phyloP scores from a whole-genome alignment of 306 rosid species.

The Oemleria cerasiformis region DNA sequence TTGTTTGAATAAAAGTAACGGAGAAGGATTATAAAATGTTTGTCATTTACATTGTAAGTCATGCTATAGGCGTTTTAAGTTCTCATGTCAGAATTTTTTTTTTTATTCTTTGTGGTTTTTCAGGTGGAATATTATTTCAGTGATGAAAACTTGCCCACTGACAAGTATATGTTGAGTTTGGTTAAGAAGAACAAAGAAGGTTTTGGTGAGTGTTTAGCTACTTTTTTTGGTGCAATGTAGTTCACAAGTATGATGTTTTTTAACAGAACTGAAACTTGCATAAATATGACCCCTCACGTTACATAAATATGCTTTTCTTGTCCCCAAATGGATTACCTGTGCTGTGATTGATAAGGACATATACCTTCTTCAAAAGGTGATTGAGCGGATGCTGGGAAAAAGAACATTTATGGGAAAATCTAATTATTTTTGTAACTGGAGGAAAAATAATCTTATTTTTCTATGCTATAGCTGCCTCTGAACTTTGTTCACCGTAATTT shows the following conservation, averaged over 20 bases:
- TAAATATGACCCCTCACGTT: not conserved
- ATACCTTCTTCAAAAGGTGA: not conserved
- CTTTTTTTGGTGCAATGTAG: not conserved
- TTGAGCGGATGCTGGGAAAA: not conserved
- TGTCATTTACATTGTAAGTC: not conserved
- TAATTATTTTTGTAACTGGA: no score
- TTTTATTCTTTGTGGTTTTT: conserved; percentile 22
- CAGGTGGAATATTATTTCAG: conserved; percentile 96
- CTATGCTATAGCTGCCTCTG: not conserved
- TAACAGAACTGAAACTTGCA: not conserved
- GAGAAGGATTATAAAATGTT: not conserved
- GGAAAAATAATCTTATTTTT: not conserved
- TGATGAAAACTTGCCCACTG: conserved; percentile 72
- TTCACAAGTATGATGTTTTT: not conserved
- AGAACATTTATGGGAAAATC: no score
- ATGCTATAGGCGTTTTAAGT: not conserved
- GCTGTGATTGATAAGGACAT: not conserved
- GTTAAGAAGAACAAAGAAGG: conserved; percentile 88
- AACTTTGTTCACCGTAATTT: not conserved
- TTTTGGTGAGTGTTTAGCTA: conserved; percentile 52
- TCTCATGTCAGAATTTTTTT: not conserved
- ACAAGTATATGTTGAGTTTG: conserved; percentile 57
- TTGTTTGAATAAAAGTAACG: not conserved
- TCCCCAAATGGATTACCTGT: not conserved
- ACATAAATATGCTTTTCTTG: not conserved